These are phyloP conservation scores for Pichia rugopelliculosa DNA, from an alignment of 805 yeast genomes.

Conservation along the genomic window DNA sequence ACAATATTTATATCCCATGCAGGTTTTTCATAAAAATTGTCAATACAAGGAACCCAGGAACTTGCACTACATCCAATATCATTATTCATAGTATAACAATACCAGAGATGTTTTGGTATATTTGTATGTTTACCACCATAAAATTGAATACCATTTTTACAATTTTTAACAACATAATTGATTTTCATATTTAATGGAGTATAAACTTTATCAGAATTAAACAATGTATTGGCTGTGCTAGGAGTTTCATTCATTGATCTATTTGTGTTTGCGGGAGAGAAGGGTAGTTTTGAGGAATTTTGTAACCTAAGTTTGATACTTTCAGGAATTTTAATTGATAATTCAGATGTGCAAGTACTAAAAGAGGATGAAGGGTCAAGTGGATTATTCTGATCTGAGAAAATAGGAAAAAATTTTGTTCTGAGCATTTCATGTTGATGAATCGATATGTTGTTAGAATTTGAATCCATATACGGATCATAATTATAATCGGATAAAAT, in stretches of 20 bases:
- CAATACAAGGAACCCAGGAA: conserved; percentile 97
- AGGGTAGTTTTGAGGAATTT: conserved; percentile 33
- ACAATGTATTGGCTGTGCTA: conserved; percentile 23
- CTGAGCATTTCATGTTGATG: conserved; percentile 55
- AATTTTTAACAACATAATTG: conserved; percentile 56
- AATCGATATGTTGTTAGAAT: conserved; percentile 33
- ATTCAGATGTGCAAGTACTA: conserved; percentile 50
- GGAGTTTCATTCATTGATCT: conserved; percentile 32
- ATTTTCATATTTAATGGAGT: conserved; percentile 70
- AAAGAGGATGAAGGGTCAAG: conserved; percentile 24
- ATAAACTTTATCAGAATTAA: conserved; percentile 42
- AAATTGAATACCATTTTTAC: conserved; percentile 70
- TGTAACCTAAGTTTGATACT: conserved; percentile 54
- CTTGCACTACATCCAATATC: conserved; percentile 77
- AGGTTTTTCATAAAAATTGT: conserved; percentile 76
- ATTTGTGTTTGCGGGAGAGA: conserved; percentile 29
- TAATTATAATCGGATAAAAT: conserved; percentile 25
- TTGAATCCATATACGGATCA: conserved; percentile 33
- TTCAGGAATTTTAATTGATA: conserved; percentile 58
- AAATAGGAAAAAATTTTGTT: conserved; percentile 45
- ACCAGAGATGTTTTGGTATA: conserved; percentile 52
- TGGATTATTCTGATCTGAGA: conserved; percentile 36
- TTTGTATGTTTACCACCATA: conserved; percentile 51
- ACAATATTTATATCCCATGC: conserved; percentile 91
- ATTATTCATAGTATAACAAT: conserved; percentile 76